Evolutionary conservation across 306 rosid genomes (phyloP).

Genomic region (Malus fusca): DNA sequence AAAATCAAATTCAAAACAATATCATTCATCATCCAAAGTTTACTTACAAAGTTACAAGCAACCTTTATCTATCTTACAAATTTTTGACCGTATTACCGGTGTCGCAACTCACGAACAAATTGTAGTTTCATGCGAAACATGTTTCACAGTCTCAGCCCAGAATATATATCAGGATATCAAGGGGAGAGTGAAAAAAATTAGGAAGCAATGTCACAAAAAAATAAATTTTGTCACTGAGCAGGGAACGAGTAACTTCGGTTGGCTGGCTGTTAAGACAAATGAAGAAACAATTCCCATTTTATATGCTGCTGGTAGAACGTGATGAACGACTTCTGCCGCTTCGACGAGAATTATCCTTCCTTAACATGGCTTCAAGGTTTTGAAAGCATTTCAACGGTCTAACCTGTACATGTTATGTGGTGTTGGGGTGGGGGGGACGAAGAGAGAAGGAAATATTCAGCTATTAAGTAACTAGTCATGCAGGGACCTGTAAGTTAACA

Average conservation of each 20-base stretch:
- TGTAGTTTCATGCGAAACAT: slow-evolving; percentile 4
- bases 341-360: slow-evolving; percentile 37
- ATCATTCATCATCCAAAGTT: not conserved
- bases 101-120: not conserved
- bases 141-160: slow-evolving; percentile 10
- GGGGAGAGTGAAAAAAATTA: slow-evolving; percentile 13
- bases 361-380: slow-evolving; percentile 66
- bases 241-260: not conserved
- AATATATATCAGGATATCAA: not conserved
- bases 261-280: slow-evolving; percentile 11
- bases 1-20: not conserved
- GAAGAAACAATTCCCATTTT: not conserved
- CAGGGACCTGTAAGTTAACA: not conserved
- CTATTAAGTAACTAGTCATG: not conserved
- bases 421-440: not conserved
- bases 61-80: not conserved
- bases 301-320: slow-evolving; percentile 37
- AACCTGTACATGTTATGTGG: slow-evolving; percentile 46
- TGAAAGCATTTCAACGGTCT: slow-evolving; percentile 74
- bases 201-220: not conserved
- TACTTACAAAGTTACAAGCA: not conserved
- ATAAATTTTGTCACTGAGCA: slow-evolving; percentile 1
- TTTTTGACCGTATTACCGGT: not conserved
- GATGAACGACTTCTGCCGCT: slow-evolving; percentile 55
- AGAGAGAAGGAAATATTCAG: slow-evolving; percentile 6